Evolutionary conservation across 805 yeast genomes (phyloP).

Genomic region (Candida peoriensis): DNA sequence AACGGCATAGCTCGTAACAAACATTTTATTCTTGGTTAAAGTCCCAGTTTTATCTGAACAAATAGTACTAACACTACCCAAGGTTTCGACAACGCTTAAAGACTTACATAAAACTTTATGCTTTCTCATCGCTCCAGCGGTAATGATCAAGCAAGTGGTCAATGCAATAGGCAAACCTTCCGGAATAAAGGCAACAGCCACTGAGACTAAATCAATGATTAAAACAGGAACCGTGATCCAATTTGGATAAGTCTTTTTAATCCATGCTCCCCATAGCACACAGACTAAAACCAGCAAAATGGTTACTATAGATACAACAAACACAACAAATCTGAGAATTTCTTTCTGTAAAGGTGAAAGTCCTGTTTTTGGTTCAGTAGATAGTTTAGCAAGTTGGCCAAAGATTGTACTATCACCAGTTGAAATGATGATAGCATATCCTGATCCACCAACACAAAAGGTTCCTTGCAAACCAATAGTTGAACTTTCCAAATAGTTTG

Average conservation of each 20-base stretch:
- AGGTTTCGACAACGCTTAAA: constrained; percentile 46
- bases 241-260: constrained; percentile 31
- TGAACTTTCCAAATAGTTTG: constrained; percentile 38
- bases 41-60: constrained; percentile 42
- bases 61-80: constrained; percentile 48
- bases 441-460: constrained; percentile 37
- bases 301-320: constrained; percentile 24
- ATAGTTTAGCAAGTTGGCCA: constrained; percentile 40
- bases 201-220: constrained; percentile 39
- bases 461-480: constrained; percentile 46
- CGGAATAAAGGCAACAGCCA: constrained; percentile 46
- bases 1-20: constrained; percentile 26
- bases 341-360: constrained; percentile 39
- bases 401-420: constrained; percentile 42
- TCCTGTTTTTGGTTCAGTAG: constrained; percentile 35
- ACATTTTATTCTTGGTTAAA: constrained; percentile 46
- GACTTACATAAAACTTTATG: constrained; percentile 41
- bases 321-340: constrained; percentile 31
- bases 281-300: constrained; percentile 27
- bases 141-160: constrained; percentile 44
- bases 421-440: constrained; percentile 37
- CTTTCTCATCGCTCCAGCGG: constrained; percentile 42
- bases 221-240: constrained; percentile 39
- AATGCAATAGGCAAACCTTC: constrained; percentile 48
- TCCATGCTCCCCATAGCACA: constrained; percentile 41